These are phyloP conservation scores for Excoecaria cochinchinensis DNA, from an alignment of 345 rosid genomes.

Conservation along the genomic window DNA sequence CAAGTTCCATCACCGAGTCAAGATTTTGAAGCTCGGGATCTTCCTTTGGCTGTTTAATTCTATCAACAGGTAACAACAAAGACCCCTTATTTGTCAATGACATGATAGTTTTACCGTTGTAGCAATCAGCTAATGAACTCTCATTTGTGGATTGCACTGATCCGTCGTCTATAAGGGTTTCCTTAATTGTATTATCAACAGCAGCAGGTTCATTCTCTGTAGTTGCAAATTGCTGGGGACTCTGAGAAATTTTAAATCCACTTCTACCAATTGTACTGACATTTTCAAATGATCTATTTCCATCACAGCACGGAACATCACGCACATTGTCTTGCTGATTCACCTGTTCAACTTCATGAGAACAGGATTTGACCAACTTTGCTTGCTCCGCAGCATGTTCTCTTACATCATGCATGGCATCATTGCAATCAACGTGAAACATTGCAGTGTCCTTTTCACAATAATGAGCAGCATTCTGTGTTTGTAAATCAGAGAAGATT, in stretches of 20 bases:
- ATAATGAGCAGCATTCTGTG: conserved; percentile 14
- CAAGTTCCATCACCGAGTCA: conserved; percentile 24
- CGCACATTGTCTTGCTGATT: not conserved
- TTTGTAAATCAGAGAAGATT: too few species aligned
- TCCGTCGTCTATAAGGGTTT: conserved; percentile 14
- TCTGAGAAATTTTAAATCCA: conserved; percentile 19
- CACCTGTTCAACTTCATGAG: conserved; percentile 25
- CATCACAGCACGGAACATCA: conserved; percentile 20
- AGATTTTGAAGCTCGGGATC: conserved; percentile 28
- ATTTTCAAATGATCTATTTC: conserved; percentile 22
- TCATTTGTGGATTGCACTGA: conserved; percentile 12
- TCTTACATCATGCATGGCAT: conserved; percentile 13
- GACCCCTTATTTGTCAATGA: conserved; percentile 26
- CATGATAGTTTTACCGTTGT: conserved; percentile 8
- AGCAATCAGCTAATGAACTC: conserved; percentile 14
- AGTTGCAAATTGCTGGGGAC: conserved; percentile 17
- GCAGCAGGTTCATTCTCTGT: conserved; percentile 23
- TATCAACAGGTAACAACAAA: conserved; percentile 22
- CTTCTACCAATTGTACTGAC: conserved; percentile 15
- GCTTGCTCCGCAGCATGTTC: conserved; percentile 24
- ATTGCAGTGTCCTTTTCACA: conserved; percentile 22
- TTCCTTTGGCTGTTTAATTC: conserved; percentile 28
- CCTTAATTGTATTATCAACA: conserved; percentile 8
- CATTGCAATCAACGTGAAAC: conserved; percentile 20
- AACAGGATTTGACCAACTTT: conserved; percentile 23